These are phyloP conservation scores for Arthrobotrys iridis DNA, from an alignment of 2,329 filamentous ascomycete species.

Conservation along the genomic window DNA sequence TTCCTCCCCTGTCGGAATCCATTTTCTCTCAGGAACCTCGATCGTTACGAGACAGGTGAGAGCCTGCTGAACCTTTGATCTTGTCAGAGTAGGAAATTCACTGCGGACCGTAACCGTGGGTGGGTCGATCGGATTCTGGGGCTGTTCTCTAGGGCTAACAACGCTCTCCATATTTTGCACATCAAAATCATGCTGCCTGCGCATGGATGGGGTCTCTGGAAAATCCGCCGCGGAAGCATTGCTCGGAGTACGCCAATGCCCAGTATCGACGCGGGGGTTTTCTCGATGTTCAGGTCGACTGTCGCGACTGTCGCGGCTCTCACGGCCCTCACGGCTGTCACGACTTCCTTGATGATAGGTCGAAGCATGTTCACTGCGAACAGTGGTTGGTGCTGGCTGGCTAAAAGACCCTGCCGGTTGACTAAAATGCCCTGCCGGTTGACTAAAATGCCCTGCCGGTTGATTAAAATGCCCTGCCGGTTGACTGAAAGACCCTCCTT, in stretches of 20 bases:
- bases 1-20: slow-evolving; percentile 82
- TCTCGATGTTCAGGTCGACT: slow-evolving; percentile 37
- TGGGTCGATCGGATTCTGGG: slow-evolving; percentile 85
- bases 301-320: slow-evolving; percentile 42
- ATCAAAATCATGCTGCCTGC: slow-evolving; percentile 87
- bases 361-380: slow-evolving; percentile 33
- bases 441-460: no score
- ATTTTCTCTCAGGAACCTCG: slow-evolving; percentile 91
- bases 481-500: background rate
- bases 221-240: slow-evolving; percentile 78
- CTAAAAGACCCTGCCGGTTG: slow-evolving; percentile 61
- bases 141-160: slow-evolving; percentile 73
- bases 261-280: slow-evolving; percentile 56
- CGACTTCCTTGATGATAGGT: slow-evolving; percentile 29
- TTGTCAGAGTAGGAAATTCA: slow-evolving; percentile 92
- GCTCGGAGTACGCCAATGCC: slow-evolving; percentile 63
- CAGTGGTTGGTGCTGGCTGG: slow-evolving; percentile 57
- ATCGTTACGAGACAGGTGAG: slow-evolving; percentile 93
- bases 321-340: slow-evolving; percentile 27
- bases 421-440: slow-evolving; percentile 72
- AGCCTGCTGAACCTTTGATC: slow-evolving; percentile 92
- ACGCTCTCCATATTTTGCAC: slow-evolving; percentile 95
- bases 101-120: slow-evolving; percentile 94
- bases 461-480: slow-evolving; percentile 58
- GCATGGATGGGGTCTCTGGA: slow-evolving; percentile 55